These are phyloP conservation scores for Claviceps purpurea DNA, from an alignment of 2,329 filamentous ascomycete genomes.

Conservation along the genomic window DNA sequence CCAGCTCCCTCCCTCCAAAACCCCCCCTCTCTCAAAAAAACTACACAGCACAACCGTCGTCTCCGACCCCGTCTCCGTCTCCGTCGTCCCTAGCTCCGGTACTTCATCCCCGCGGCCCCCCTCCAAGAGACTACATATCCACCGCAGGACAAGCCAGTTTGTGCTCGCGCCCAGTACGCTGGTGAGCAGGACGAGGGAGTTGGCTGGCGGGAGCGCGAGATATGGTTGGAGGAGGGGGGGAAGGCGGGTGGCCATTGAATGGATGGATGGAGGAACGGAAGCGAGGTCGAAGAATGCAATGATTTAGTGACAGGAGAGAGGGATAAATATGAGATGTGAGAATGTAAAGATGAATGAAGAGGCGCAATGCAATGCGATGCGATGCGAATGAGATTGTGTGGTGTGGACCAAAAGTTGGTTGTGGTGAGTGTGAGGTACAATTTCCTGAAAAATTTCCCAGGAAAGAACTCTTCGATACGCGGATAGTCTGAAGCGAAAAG, in stretches of 20 bases:
- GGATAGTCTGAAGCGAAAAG: no score
- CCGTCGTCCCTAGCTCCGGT: neutral
- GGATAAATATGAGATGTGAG: no score
- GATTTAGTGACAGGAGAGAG: neutral
- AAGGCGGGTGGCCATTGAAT: neutral
- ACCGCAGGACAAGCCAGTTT: conserved; percentile 52
- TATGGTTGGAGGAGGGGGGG: conserved; percentile 55
- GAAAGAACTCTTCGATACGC: no score
- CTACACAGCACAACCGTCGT: conserved; percentile 60
- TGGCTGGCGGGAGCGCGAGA: conserved; percentile 41
- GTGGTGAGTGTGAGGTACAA: no score
- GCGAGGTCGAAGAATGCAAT: neutral
- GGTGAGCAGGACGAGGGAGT: conserved; percentile 53
- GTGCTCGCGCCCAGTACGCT: conserved; percentile 50
- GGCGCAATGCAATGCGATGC: neutral
- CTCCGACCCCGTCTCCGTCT: conserved; percentile 5
- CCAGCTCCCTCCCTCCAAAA: conserved; percentile 67
- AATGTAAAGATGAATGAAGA: no score
- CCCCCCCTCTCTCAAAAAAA: conserved; percentile 60
- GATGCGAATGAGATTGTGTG: neutral
- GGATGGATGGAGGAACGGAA: no score
- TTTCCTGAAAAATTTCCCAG: no score
- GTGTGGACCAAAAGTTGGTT: no score
- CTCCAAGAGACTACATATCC: conserved; percentile 34
- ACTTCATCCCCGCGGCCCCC: neutral